A percentile compares a stretch with the other conserved stretches of the same genome.
Conservation (phyloP, 345 rosid genomes). For the Gossypium australe region DNA sequence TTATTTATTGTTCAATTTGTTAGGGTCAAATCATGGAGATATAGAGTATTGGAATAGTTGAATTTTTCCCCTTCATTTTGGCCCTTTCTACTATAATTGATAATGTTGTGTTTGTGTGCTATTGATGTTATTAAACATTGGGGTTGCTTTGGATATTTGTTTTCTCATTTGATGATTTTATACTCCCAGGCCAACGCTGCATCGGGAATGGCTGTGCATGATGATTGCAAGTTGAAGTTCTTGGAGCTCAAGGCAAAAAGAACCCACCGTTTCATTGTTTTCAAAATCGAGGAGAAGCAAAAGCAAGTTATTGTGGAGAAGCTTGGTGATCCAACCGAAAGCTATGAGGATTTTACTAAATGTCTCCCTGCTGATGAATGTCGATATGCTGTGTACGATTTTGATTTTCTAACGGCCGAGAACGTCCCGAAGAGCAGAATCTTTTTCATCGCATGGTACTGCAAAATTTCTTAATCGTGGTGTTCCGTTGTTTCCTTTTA, state of each 20-base stretch:
- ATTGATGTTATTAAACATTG: not conserved
- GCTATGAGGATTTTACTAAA: conserved; percentile 49
- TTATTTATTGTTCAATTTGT: not conserved
- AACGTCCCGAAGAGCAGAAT: conserved; percentile 54
- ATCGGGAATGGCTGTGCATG: conserved; percentile 65
- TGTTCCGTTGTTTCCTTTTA: not conserved
- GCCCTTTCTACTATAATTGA: not conserved
- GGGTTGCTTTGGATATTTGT: not conserved
- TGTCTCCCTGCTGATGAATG: conserved; percentile 61
- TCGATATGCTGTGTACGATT: conserved; percentile 59
- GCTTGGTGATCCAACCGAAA: conserved; percentile 44
- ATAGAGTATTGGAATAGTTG: not conserved
- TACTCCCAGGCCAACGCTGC: conserved; percentile 46
- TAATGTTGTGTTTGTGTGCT: not conserved
- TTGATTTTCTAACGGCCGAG: conserved; percentile 49
- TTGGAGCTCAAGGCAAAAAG: conserved; percentile 57
- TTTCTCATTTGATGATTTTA: not conserved
- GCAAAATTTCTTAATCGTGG: not conserved
- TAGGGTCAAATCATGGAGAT: not conserved
- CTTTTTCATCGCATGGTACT: conserved; percentile 56
- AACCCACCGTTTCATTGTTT: conserved; percentile 49
- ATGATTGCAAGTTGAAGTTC: conserved; percentile 60
- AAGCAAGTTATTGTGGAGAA: conserved; percentile 61
- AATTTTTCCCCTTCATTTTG: not conserved
- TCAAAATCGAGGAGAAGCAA: conserved; percentile 52